These are phyloP conservation scores for Podaxis sp. DNA, from an alignment of 768 basidiomycete genomes.

Conservation along the genomic window DNA sequence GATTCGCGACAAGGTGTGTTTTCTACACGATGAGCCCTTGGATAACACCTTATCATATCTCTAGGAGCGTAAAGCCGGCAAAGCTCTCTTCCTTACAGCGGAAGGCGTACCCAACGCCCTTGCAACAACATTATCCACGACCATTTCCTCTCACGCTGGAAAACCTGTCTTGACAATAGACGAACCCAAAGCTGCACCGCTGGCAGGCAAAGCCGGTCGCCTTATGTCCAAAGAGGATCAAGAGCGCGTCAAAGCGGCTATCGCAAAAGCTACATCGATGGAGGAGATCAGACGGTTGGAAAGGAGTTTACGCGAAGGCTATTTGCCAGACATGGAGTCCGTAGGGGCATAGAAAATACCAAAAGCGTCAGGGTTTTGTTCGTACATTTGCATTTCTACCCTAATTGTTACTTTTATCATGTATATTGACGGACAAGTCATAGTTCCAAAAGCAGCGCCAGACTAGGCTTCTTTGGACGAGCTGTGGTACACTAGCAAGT, in stretches of 20 bases:
- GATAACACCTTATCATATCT: neutral
- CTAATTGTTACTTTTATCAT: neutral
- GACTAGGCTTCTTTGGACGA: neutral
- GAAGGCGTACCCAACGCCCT: slow-evolving; percentile 77
- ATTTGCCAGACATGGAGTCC: slow-evolving; percentile 73
- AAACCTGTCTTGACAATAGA: slow-evolving; percentile 67
- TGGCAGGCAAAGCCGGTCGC: slow-evolving; percentile 71
- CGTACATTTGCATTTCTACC: slow-evolving; percentile 11
- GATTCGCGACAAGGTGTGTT: slow-evolving; percentile 89
- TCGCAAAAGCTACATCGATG: slow-evolving; percentile 86
- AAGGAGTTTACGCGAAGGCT: slow-evolving; percentile 80
- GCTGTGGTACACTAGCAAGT: neutral
- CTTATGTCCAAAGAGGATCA: slow-evolving; percentile 91
- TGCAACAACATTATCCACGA: slow-evolving; percentile 73
- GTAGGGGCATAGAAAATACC: slow-evolving; percentile 63
- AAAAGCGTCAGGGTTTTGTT: slow-evolving; percentile 1
- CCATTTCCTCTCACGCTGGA: slow-evolving; percentile 64
- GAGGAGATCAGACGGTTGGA: slow-evolving; percentile 87
- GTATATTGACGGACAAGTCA: slow-evolving; percentile 1
- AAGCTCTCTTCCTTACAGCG: slow-evolving; percentile 75
- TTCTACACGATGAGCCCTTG: slow-evolving; percentile 29
- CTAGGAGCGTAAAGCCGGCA: slow-evolving; percentile 78
- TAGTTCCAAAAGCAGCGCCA: neutral
- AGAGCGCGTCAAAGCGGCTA: slow-evolving; percentile 82
- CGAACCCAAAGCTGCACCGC: slow-evolving; percentile 65